Base-by-base conservation (phyloP, 2,329 filamentous ascomycete species). In the Clonostachys byssicola region DNA sequence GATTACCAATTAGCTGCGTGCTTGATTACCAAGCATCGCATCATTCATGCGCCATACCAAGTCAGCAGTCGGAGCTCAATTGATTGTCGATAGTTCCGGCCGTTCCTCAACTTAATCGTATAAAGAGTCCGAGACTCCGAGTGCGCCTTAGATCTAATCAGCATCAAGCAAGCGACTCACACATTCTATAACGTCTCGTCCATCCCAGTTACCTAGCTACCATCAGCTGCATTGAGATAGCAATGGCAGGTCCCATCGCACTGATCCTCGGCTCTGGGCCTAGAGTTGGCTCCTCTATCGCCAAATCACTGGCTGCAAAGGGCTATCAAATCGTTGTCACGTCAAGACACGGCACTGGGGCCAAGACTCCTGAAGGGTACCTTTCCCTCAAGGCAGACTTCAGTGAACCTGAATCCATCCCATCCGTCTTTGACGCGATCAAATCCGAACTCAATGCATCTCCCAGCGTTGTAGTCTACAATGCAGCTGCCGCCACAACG, bases 381-480 rank as follows among this genome's bases (percentile, higher is more conserved):
- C 14, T 39, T 18, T n/a, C 6, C 36, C 7, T 13, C 12, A n/a
- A 18, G 14, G 55, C 36, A 3, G 47, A 46, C 2, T 64, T n/a
- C 51, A 52, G 1, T 30, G 23, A 47, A 8, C 45, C 45, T 14
- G 45, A 42, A 23, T 16, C 45, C 7, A 23, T 47, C n/a, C 10
- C 45, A 8, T 51, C 49, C 2, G 34, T 60, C 6, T 72, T 71
- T 57, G 56, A 60, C 12, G 56, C 60, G 16, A 62, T 71, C 40
- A 44, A 55, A 16, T 51, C 63, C 40, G 63, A 72, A 46, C 50
- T 60, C 12, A 30, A 30, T 9, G 52, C 55, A 16, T 40, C 57
- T 17, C 70, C 70, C 6, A 64, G 56, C 39, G 64, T 72, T 35
- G 64, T 74, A 14, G 52, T 73, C 10, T 72, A 73, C 60, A 73